A percentile compares a stretch with the other conserved stretches of the same genome.
Conservation (phyloP, 1,139 yeast species). For the Kodamaea sp. region DNA sequence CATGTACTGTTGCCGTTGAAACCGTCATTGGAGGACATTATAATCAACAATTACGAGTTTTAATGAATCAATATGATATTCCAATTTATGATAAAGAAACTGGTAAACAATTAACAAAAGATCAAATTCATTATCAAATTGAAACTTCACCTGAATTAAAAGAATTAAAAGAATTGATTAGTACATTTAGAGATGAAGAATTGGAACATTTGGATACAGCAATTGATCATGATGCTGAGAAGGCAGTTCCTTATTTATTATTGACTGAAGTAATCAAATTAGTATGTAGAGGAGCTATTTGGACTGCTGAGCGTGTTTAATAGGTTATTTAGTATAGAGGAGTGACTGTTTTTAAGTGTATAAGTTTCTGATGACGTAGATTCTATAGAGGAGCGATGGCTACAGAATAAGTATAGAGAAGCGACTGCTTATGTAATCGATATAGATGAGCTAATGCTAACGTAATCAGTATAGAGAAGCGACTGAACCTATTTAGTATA, state of each 20-base stretch:
- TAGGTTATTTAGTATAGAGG: too few species aligned
- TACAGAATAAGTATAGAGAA: too few species aligned
- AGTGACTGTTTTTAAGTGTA: neutral
- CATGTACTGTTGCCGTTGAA: conserved; percentile 98
- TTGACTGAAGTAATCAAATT: conserved; percentile 83
- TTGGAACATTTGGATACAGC: conserved; percentile 95
- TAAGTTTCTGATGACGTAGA: too few species aligned
- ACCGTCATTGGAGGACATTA: conserved; percentile 97
- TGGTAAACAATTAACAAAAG: conserved; percentile 25
- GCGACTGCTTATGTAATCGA: too few species aligned
- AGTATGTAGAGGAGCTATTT: conserved; percentile 83
- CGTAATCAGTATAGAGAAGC: too few species aligned
- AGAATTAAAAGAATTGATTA: conserved; percentile 58
- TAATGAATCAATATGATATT: conserved; percentile 56
- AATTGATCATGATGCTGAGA: conserved; percentile 82
- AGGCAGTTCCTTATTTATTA: conserved; percentile 87
- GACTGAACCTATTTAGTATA: too few species aligned
- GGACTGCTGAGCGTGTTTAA: conserved; percentile 86
- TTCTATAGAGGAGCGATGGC: too few species aligned
- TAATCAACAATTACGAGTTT: conserved; percentile 79
- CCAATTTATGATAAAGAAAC: conserved; percentile 44
- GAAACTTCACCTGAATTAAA: conserved; percentile 52
- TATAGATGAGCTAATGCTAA: too few species aligned
- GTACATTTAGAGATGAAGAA: conserved; percentile 88
- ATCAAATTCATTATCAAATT: conserved; percentile 24